Conservation (phyloP, 2,329 filamentous ascomycete species). For the Colletotrichum spaethianum region DNA sequence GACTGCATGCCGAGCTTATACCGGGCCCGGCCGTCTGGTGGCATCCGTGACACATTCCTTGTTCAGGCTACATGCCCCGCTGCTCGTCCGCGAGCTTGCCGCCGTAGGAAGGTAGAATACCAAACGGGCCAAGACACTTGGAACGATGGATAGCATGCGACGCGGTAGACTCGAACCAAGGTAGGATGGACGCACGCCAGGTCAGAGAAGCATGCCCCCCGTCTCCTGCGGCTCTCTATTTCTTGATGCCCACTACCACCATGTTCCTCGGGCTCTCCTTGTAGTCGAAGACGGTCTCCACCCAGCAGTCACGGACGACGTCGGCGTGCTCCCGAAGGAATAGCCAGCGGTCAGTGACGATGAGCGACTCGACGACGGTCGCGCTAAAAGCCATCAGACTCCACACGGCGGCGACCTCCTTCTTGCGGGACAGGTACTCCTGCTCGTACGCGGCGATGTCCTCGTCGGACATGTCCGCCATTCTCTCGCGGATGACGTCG, state of each 20-base stretch:
- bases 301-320: constrained; percentile 83
- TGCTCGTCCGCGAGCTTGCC: constrained; percentile 8
- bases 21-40: not conserved
- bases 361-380: constrained; percentile 87
- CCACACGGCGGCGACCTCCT: constrained; percentile 91
- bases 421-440: constrained; percentile 75
- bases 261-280: constrained; percentile 87
- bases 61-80: not conserved
- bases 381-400: constrained; percentile 97
- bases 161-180: not conserved
- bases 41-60: not conserved
- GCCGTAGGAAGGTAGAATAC: not conserved
- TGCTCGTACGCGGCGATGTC: constrained; percentile 81
- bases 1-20: not conserved
- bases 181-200: not conserved
- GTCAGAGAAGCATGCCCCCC: not conserved
- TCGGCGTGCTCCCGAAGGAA: constrained; percentile 85
- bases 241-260: constrained; percentile 93
- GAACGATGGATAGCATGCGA: not conserved
- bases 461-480: constrained; percentile 79
- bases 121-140: not conserved
- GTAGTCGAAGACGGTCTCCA: constrained; percentile 95
- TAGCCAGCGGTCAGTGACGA: constrained; percentile 91
- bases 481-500: constrained; percentile 73
- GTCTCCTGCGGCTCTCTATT: constrained; percentile 49